Percentiles rank a stretch among this genome's conserved stretches.
phyloP scores from a whole-genome alignment of 805 yeast genomes.

The Tetrapisispora taiwanensis region DNA sequence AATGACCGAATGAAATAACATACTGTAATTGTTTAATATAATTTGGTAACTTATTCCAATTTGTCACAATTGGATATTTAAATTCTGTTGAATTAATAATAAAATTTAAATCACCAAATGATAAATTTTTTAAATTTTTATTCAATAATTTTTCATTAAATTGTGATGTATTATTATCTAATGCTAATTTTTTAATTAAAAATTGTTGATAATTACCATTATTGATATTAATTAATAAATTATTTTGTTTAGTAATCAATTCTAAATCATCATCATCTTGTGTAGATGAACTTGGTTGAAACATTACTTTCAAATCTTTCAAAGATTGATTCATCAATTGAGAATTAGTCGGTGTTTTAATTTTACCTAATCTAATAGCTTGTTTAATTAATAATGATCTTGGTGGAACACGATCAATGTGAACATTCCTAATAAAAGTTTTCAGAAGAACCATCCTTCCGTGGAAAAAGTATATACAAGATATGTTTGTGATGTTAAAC shows the following conservation, averaged over 20 bases:
- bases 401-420: conserved; percentile 9
- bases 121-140: conserved; percentile 7
- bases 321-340: conserved; percentile 10
- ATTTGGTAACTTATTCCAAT: conserved; percentile 44
- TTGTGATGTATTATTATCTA: conserved; percentile 1
- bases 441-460: background rate
- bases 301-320: conserved; percentile 18
- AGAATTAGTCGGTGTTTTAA: conserved; percentile 3
- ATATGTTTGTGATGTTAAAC: no score
- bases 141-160: conserved; percentile 3
- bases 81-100: conserved; percentile 21
- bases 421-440: background rate
- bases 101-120: conserved; percentile 8
- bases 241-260: conserved; percentile 3
- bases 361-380: conserved; percentile 11
- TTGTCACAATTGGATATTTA: conserved; percentile 18
- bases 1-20: conserved; percentile 56
- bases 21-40: conserved; percentile 48
- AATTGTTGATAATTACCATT: conserved; percentile 11
- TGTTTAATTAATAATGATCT: conserved; percentile 16
- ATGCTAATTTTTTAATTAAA: conserved; percentile 9
- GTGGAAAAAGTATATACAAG: no score
- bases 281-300: conserved; percentile 16
- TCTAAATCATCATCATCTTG: conserved; percentile 21
- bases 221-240: conserved; percentile 6